Evolutionary conservation across 306 rosid species (phyloP), one percentile per base, ranked within the genome.

Genomic region (Vigna nakashimae): DNA sequence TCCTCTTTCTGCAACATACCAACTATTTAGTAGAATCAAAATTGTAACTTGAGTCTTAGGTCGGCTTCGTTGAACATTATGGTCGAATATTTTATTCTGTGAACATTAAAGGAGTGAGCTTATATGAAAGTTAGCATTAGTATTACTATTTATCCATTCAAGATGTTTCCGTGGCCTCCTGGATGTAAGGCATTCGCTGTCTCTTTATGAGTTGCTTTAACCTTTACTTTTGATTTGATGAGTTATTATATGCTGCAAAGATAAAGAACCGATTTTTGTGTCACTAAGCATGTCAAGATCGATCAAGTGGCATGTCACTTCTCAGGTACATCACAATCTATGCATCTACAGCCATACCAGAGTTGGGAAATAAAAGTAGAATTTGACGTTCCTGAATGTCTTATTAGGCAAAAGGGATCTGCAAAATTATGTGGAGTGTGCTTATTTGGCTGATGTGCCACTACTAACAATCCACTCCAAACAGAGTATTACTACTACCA

Each of bases 171-270:
- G 52, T 34, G 65, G 65, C 76, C 65, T 20, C 52, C 64, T 36
- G 24, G 52, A 18, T 32, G 22, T 9, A 65, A 50, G 53, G 73
- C 72, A 34, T 64, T 50, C 30, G 16, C 30, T 34, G 24, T 75
- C 65, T 63, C 80, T 75, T 64, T 20, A 49, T 18, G 52, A 64
- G 63, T 38, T 13, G 50, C 73, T 64, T 75, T 72, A 28, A 32
- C 13, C 9, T 32, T 50, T 42, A 73, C 15, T 71, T 64, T 64
- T 20, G 50, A 65, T 20, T 50, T 50, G 51, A 36, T 65, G 43
- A 65, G 73, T 76, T 42, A 12, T 45, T 76, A 22, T 56, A 65
- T 65, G 80, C 73, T 64, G 34, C 30, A 34, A 75, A 52, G 80
- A 76, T 76, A 76, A 76, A 43, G 73, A 76, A 76, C 55, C 42